Evolutionary conservation across 306 rosid species (phyloP).

Genomic region (Prunus salicina): DNA sequence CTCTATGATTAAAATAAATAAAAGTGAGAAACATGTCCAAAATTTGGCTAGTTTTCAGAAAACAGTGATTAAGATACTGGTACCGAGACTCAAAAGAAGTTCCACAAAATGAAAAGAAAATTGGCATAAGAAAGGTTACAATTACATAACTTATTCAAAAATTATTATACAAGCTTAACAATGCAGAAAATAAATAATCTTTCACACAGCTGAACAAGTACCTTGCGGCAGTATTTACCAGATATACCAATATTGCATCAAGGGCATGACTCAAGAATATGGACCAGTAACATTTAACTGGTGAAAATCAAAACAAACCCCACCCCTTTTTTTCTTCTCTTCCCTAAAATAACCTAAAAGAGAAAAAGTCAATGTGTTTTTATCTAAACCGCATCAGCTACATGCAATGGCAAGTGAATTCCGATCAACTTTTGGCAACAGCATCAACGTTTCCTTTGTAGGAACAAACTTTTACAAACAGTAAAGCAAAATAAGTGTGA

Average conservation of each 20-base stretch:
- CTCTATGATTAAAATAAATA: too few relatives aligned
- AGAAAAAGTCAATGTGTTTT: not conserved
- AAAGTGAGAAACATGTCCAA: too few relatives aligned
- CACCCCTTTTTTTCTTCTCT: not conserved
- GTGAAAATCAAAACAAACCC: not conserved
- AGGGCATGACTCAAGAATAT: conserved; percentile 3
- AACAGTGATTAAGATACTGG: too few relatives aligned
- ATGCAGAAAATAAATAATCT: not conserved
- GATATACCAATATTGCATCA: not conserved
- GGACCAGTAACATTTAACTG: conserved; percentile 13
- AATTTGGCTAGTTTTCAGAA: too few relatives aligned
- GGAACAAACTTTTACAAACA: conserved; percentile 35
- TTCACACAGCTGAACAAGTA: not conserved
- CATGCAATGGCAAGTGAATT: conserved; percentile 25
- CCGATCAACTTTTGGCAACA: conserved; percentile 29
- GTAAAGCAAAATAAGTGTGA: conserved; percentile 21
- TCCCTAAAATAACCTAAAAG: not conserved
- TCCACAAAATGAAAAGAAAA: not conserved
- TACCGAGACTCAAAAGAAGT: too few relatives aligned
- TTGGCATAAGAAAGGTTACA: not conserved
- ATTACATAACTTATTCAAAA: not conserved
- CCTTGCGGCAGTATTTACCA: not conserved
- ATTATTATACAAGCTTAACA: not conserved
- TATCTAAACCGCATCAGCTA: conserved; percentile 32
- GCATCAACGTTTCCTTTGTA: conserved; percentile 33